Base-by-base conservation (phyloP, 106 monocot genomes). In the Dioscorea alata region DNA sequence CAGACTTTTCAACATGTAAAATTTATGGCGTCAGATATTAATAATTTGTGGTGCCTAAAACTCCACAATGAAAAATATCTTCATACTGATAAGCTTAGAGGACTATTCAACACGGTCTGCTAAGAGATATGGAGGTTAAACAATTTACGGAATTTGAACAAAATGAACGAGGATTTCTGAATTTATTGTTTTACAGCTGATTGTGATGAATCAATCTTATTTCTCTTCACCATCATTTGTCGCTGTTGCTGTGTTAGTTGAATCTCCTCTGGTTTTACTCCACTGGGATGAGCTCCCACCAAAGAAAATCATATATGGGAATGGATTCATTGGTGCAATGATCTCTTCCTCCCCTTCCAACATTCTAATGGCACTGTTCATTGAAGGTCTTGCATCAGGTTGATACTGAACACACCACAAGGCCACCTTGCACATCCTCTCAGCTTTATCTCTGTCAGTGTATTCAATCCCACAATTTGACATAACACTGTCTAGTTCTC, bases 301-400 rank as follows among this genome's bases (percentile, higher is more conserved):
- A 18, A 54, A 54, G 4, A 14, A 13, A 13, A 18, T 19, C 54
- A 54, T 54, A 19, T 54, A 15, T 16, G 7, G 18, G 54, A 54
- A 54, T 54, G 54, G 13, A 19, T 59, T 76, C 1, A 13, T 20
- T 18, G 76, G 69, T 12, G 18, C 21, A 20, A 25, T 12, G 24
- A 81, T 76, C 50, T 81, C 73, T 33, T 42, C 31, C 34, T 73
- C 62, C 34, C 76, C 82, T 18, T 76, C 82, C 49, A 82, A 17
- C 82, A 82, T 77, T 60, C 73, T 77, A 56, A 77, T 68, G 19
- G 77, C 77, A 2, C 6, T 52, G n/a, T 64, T 73, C 77, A 82
- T 82, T 15, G 50, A 13, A 31, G 77, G 82, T 50, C 82, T 71
- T 10, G 16, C 48, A 33, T 73, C 71, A 0, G 82, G 76, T 50